Conservation (phyloP, 768 basidiomycete genomes). For the Boletus tomentosulus region DNA sequence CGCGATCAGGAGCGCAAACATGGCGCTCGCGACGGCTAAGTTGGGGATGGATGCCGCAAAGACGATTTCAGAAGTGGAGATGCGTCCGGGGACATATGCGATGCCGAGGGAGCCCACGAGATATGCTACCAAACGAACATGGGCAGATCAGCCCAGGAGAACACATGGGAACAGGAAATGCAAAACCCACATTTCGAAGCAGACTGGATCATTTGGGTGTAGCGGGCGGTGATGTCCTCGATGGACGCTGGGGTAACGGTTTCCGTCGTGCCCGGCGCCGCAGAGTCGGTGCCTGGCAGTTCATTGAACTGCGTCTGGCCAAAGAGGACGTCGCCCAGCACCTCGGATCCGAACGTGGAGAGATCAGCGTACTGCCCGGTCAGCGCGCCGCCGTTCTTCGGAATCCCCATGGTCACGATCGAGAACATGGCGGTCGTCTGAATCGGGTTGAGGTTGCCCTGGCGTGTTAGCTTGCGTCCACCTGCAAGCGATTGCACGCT, state of each 20-base stretch:
- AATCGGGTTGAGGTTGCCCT: constrained; percentile 22
- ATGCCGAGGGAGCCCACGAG: constrained; percentile 21
- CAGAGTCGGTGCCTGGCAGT: constrained; percentile 1
- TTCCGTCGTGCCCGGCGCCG: neutral
- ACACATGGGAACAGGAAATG: neutral
- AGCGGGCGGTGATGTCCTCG: constrained; percentile 15
- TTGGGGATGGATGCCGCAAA: constrained; percentile 27
- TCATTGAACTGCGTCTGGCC: constrained; percentile 11
- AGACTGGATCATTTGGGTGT: constrained; percentile 20
- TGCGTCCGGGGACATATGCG: constrained; percentile 28
- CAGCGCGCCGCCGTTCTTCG: neutral
- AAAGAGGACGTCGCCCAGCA: constrained; percentile 19
- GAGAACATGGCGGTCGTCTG: constrained; percentile 26
- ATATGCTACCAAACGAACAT: neutral
- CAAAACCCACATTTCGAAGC: constrained; percentile 13
- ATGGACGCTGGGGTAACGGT: constrained; percentile 8
- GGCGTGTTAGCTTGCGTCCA: constrained; percentile 9
- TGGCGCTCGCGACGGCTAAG: constrained; percentile 19
- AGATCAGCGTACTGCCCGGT: neutral
- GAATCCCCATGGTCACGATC: constrained; percentile 12
- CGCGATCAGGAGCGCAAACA: constrained; percentile 22
- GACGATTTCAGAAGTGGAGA: constrained; percentile 17
- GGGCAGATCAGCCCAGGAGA: neutral
- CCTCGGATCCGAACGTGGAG: constrained; percentile 11
- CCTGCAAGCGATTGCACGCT: constrained; percentile 15